A percentile compares a stretch with the other conserved stretches of the same genome.
phyloP scores from a whole-genome alignment of 257 asterid genomes.

The Prunella vulgaris region DNA sequence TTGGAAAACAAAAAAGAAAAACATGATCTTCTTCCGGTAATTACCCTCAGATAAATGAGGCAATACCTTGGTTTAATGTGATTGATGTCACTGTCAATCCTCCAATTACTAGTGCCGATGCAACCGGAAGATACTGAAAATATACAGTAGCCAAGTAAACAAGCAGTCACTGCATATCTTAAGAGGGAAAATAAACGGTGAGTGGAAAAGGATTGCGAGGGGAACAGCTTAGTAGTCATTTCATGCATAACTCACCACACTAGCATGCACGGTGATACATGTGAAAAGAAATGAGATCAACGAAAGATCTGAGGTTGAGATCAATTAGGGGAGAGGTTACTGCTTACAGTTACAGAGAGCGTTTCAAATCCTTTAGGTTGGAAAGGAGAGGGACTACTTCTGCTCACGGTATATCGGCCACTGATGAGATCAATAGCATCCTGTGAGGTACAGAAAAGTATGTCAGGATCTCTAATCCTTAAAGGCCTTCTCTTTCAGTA shows the following conservation, averaged over 20 bases:
- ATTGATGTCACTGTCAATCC: conserved; percentile 88
- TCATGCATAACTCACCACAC: too few relatives aligned
- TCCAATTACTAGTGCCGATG: conserved; percentile 90
- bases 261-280: too few relatives aligned
- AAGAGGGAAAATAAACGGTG: background rate
- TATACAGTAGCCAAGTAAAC: background rate
- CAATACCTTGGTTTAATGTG: conserved; percentile 80
- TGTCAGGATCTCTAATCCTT: conserved; percentile 4
- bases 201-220: background rate
- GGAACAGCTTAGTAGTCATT: too few relatives aligned
- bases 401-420: conserved; percentile 74
- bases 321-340: conserved; percentile 4
- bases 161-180: conserved; percentile 14
- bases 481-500: background rate
- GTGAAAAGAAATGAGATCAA: too few relatives aligned
- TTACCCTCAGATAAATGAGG: background rate
- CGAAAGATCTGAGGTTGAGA: background rate
- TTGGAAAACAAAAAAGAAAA: background rate
- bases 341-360: conserved; percentile 75
- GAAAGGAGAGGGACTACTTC: conserved; percentile 51
- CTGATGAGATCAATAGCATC: conserved; percentile 91
- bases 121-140: conserved; percentile 93
- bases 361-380: conserved; percentile 62
- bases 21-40: background rate
- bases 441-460: conserved; percentile 31